Evolutionary conservation across 352 stramenopile species (phyloP).

Genomic region (Globisporangium acanthophoron): DNA sequence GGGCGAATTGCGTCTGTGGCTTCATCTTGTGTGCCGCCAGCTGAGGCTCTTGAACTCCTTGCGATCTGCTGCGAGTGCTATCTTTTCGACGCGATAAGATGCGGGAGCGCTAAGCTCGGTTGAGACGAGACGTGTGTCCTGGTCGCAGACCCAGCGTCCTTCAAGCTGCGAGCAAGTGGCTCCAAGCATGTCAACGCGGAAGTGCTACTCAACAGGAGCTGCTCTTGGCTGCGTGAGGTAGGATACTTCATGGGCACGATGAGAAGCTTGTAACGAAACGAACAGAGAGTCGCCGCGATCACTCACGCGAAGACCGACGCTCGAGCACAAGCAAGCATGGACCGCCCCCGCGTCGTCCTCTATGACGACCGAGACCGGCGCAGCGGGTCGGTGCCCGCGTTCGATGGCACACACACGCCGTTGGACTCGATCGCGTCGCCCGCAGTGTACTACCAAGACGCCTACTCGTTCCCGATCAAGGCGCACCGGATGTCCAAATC

Average conservation of each 20-base stretch:
- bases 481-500: conserved; percentile 8
- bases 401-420: conserved; percentile 16
- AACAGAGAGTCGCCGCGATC: not conserved
- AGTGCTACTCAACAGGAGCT: no score
- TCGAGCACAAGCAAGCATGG: conserved; percentile 1
- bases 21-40: not conserved
- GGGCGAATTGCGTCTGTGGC: not conserved
- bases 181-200: no score
- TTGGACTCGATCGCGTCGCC: conserved; percentile 35
- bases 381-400: conserved; percentile 6
- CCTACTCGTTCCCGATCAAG: conserved; percentile 20
- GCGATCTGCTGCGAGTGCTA: no score
- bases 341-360: conserved; percentile 10
- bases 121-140: no score
- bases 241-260: no score
- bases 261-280: not conserved
- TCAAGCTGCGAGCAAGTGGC: no score
- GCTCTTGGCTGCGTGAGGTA: no score
- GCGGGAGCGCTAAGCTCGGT: no score
- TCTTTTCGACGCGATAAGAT: no score
- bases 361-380: conserved; percentile 6
- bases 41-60: no score
- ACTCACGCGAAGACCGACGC: not conserved
- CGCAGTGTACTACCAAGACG: conserved; percentile 32
- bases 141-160: no score